phyloP scores from a whole-genome alignment of 225 moss, liverwort and hornwort genomes.

The Asterella californica region DNA sequence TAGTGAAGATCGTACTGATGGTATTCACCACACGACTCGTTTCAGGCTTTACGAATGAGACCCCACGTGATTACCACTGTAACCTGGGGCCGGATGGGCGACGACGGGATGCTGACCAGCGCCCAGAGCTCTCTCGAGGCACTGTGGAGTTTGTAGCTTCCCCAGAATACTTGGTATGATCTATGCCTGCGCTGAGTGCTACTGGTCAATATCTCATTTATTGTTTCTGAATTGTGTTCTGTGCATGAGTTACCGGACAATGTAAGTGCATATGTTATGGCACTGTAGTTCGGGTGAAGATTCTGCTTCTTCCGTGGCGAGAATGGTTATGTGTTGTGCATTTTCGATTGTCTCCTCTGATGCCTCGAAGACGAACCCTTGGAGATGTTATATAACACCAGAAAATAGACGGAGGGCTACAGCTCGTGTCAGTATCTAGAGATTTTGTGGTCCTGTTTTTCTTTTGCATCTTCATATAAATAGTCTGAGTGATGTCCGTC shows the following conservation, averaged over 20 bases:
- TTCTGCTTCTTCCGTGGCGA: background rate
- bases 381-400: background rate
- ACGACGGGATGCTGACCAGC: slow-evolving; percentile 86
- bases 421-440: background rate
- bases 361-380: too few species aligned
- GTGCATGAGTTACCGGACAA: background rate
- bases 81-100: slow-evolving; percentile 97
- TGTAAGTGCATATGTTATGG: background rate
- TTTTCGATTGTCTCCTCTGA: background rate
- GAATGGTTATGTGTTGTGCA: background rate
- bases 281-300: background rate
- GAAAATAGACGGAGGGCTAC: too few species aligned
- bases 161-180: slow-evolving; percentile 73
- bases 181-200: background rate
- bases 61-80: slow-evolving; percentile 93
- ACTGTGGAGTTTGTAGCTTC: slow-evolving; percentile 98
- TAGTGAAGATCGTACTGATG: background rate
- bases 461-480: background rate
- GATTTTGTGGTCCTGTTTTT: background rate
- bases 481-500: background rate
- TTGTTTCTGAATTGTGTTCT: background rate
- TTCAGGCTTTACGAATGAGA: slow-evolving; percentile 84
- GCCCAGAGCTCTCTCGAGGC: slow-evolving; percentile 91
- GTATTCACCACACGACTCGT: background rate
- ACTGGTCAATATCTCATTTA: background rate